Evolutionary conservation across 225 moss, liverwort and hornwort species (phyloP), one percentile per base, ranked within the genome.

Genomic region (Marchantia polymorpha): DNA sequence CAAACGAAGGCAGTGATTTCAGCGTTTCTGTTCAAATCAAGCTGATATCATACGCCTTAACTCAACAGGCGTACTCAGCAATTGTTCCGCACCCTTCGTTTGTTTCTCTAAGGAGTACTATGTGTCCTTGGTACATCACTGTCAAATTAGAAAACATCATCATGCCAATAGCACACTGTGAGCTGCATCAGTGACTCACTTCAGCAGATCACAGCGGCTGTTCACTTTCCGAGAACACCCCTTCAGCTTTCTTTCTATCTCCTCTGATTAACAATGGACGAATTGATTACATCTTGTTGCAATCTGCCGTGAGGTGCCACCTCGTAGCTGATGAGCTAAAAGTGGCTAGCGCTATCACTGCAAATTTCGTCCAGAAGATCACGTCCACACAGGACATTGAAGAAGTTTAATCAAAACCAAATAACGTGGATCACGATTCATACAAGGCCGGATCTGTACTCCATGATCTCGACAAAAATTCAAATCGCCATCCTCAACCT

Each of bases 151-250:
- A 77, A 47, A 23, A 64, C 10, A 26, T 50, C 17, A 49, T 12
- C 12, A 50, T 64, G 64, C 77, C 64, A 49, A 15, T 25, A 48
- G 51, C 64, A 50, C 14, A 31, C 31, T 30, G 49, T 29, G 20
- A 75, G 39, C 58, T 75, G 75, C 58, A 59, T 58, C 53, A 29
- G 14, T 48, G 12, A 25, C 9, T 77, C 19, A 22, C 47, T 10
- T 27, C 48, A 23, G 39, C 76, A 61, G 76, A 76, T 77, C 64
- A 64, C 17, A 49, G 77, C 23, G 49, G 53, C 53, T 52, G 13
- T 0, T n/a, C 26, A 25, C 3, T 52, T 13, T 46, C 47, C 6
- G 12, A 26, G 51, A n/a, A 25, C 10, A 3, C 25, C 19, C 51
- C 64, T n/a, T 64, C 50, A 0, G 46, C n/a, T 76, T 60, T 19